phyloP scores from a whole-genome alignment of 805 yeast species.

The Ogataea paraovalis region DNA sequence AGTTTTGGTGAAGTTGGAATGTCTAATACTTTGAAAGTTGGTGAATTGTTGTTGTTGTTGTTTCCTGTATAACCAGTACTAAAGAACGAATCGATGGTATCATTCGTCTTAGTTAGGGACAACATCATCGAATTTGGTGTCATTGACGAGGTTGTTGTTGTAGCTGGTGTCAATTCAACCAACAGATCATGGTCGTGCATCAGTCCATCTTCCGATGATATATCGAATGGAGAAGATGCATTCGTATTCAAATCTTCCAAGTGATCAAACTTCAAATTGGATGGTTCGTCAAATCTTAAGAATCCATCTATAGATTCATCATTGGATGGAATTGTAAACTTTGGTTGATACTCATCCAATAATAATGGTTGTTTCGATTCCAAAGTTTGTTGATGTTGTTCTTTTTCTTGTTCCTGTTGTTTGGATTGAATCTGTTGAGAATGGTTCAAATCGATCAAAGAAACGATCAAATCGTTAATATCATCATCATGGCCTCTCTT shows the following conservation, averaged over 20 bases:
- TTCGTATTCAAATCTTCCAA: slow-evolving; percentile 16
- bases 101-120: slow-evolving; percentile 24
- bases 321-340: neutral
- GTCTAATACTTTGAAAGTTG: slow-evolving; percentile 1
- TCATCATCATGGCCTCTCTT: slow-evolving; percentile 33
- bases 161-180: slow-evolving; percentile 4
- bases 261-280: neutral
- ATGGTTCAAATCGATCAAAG: slow-evolving; percentile 32
- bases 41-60: neutral
- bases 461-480: slow-evolving; percentile 33
- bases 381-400: too few relatives aligned
- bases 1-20: neutral
- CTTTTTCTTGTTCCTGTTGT: too few relatives aligned
- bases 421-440: slow-evolving; percentile 18
- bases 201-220: neutral
- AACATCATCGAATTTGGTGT: slow-evolving; percentile 21
- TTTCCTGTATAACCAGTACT: slow-evolving; percentile 8
- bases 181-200: slow-evolving; percentile 23
- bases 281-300: neutral
- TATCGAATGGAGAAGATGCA: neutral
- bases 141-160: slow-evolving; percentile 8
- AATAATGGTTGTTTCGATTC: neutral
- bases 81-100: slow-evolving; percentile 23
- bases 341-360: neutral
- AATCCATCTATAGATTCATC: neutral